phyloP scores from a whole-genome alignment of 169 alveolate species.

The Cryptosporidium felis region DNA sequence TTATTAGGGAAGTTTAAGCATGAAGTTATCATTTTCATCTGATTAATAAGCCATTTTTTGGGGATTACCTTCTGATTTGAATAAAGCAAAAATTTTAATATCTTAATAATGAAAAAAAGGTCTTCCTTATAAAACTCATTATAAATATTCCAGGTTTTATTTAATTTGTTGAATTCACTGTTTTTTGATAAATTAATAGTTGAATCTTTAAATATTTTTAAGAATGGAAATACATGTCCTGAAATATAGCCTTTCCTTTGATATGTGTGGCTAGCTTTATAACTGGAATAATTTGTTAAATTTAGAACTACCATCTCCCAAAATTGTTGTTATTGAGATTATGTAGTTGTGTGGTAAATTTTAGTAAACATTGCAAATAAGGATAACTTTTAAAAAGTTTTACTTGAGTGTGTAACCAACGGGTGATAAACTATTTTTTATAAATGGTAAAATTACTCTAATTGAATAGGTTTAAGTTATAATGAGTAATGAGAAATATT shows the following conservation, averaged over 20 bases:
- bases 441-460: not conserved
- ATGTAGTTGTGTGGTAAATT: not conserved
- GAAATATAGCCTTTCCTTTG: constrained; percentile 30
- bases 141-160: not conserved
- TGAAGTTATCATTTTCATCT: not conserved
- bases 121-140: not conserved
- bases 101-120: not conserved
- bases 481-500: constrained; percentile 4
- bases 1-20: too few species aligned
- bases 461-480: not conserved
- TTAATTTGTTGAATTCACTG: not conserved
- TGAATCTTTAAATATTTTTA: constrained; percentile 16
- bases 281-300: not conserved
- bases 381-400: not conserved
- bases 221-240: not conserved
- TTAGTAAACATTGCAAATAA: not conserved
- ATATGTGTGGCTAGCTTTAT: not conserved
- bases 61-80: not conserved
- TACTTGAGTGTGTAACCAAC: constrained; percentile 19
- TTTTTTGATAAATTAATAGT: not conserved
- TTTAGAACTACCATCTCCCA: constrained; percentile 13
- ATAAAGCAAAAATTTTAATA: not conserved
- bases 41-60: constrained; percentile 19
- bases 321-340: not conserved
- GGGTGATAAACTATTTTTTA: constrained; percentile 4